Percentiles rank a stretch among this genome's conserved stretches.
Evolutionary conservation across 805 yeast genomes (phyloP).

Genomic region (Spathaspora sp.): DNA sequence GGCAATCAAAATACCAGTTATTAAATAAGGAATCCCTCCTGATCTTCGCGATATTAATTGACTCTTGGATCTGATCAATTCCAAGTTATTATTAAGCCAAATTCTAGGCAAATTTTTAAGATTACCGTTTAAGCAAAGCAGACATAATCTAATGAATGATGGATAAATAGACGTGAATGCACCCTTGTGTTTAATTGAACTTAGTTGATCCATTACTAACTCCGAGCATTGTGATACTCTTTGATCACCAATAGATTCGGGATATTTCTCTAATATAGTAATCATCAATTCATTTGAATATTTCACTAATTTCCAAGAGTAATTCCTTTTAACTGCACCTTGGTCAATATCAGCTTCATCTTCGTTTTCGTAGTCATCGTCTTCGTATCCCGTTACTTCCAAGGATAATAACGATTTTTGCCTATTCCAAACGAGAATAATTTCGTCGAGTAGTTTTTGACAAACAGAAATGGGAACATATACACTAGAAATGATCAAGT

Average conservation of each 20-base stretch:
- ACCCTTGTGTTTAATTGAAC: slow-evolving; percentile 81
- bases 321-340: slow-evolving; percentile 51
- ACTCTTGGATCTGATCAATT: slow-evolving; percentile 48
- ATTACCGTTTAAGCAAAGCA: slow-evolving; percentile 39
- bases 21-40: slow-evolving; percentile 83
- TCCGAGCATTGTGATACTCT: slow-evolving; percentile 38
- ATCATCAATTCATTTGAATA: slow-evolving; percentile 63
- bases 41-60: slow-evolving; percentile 84
- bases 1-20: slow-evolving; percentile 70
- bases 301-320: slow-evolving; percentile 79
- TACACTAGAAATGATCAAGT: slow-evolving; percentile 26
- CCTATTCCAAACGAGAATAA: slow-evolving; percentile 39
- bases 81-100: slow-evolving; percentile 62
- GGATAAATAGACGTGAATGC: slow-evolving; percentile 90
- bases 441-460: slow-evolving; percentile 13
- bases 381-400: slow-evolving; percentile 38
- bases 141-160: slow-evolving; percentile 65
- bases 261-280: slow-evolving; percentile 29
- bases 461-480: slow-evolving; percentile 3
- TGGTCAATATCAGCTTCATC: slow-evolving; percentile 37
- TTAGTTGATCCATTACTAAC: slow-evolving; percentile 60
- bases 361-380: slow-evolving; percentile 26
- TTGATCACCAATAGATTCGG: background rate
- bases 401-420: slow-evolving; percentile 51
- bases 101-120: slow-evolving; percentile 37